A percentile compares a stretch with the other conserved stretches of the same genome.
Evolutionary conservation across 1,139 yeast genomes (phyloP).

Genomic region (Kodamaea sp.): DNA sequence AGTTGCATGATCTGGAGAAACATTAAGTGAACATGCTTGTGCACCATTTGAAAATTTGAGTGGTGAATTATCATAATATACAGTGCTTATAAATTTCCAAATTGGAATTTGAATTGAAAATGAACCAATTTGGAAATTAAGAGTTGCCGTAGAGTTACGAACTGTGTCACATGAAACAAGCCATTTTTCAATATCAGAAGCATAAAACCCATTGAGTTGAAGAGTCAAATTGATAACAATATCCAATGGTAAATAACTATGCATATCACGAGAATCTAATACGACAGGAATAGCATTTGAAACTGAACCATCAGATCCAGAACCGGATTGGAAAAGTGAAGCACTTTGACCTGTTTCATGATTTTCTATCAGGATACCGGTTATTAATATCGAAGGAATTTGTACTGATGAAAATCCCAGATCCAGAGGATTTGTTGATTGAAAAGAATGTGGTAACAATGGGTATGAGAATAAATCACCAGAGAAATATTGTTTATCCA

Average conservation of each 20-base stretch:
- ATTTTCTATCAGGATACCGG: conserved; percentile 49
- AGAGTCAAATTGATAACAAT: conserved; percentile 63
- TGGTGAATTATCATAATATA: conserved; percentile 25
- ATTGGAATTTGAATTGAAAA: conserved; percentile 53
- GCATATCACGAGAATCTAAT: conserved; percentile 56
- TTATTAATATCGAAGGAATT: conserved; percentile 57
- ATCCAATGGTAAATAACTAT: conserved; percentile 55
- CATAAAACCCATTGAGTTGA: conserved; percentile 70
- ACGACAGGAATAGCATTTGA: conserved; percentile 48
- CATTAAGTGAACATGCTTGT: conserved; percentile 56
- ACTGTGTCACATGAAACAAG: conserved; percentile 58
- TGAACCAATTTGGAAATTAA: conserved; percentile 55
- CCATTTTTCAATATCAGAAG: conserved; percentile 53
- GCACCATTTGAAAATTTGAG: conserved; percentile 53
- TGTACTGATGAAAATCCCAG: conserved; percentile 6
- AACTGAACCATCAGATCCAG: conserved; percentile 3
- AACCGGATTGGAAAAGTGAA: conserved; percentile 31
- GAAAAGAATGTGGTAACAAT: conserved; percentile 38
- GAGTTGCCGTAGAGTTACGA: conserved; percentile 40
- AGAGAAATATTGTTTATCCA: conserved; percentile 42
- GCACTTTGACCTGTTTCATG: conserved; percentile 32
- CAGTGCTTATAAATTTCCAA: conserved; percentile 43
- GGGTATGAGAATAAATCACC: conserved; percentile 49
- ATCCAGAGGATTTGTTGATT: conserved; percentile 10
- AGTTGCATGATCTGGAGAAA: conserved; percentile 46